phyloP scores from a whole-genome alignment of 805 yeast genomes.

The Lachancea waltii region DNA sequence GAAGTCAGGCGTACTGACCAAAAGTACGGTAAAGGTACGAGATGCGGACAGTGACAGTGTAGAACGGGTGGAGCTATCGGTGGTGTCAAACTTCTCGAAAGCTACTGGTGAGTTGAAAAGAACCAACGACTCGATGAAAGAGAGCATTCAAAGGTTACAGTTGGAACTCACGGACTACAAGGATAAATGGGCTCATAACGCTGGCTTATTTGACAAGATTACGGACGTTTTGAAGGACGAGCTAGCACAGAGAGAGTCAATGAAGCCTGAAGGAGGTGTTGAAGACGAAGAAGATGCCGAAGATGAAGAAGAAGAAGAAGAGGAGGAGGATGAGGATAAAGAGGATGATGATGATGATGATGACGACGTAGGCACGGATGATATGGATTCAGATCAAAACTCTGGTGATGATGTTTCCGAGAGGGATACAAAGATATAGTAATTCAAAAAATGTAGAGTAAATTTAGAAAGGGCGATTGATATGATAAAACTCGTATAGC shows the following conservation, averaged over 20 bases:
- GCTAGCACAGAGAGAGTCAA: conserved; percentile 18
- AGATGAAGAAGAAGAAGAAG: conserved; percentile 11
- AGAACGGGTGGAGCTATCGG: conserved; percentile 4
- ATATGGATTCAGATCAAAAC: background rate
- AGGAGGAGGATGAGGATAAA: conserved; percentile 11
- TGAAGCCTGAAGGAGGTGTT: conserved; percentile 1
- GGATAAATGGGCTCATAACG: conserved; percentile 29
- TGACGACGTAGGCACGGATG: conserved; percentile 9
- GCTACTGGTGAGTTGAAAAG: conserved; percentile 23
- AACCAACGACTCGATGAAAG: conserved; percentile 21
- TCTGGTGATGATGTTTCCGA: background rate
- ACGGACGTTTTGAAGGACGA: conserved; percentile 24
- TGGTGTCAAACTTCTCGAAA: conserved; percentile 16
- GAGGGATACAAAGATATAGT: too few relatives aligned
- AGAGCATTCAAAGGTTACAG: conserved; percentile 20
- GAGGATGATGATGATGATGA: conserved; percentile 9
- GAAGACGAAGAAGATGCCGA: conserved; percentile 12
- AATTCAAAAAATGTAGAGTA: too few relatives aligned
- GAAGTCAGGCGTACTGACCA: conserved; percentile 16
- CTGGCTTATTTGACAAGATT: conserved; percentile 24
- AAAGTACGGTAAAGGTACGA: conserved; percentile 1
- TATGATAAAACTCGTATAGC: conserved; percentile 10
- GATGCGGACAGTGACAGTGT: conserved; percentile 8
- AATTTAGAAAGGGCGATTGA: background rate
- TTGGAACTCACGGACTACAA: conserved; percentile 21